Percentiles rank a stretch among this genome's conserved stretches.
Evolutionary conservation across 2,329 filamentous ascomycete species (phyloP).

Genomic region (Sordariomycetes sp.): DNA sequence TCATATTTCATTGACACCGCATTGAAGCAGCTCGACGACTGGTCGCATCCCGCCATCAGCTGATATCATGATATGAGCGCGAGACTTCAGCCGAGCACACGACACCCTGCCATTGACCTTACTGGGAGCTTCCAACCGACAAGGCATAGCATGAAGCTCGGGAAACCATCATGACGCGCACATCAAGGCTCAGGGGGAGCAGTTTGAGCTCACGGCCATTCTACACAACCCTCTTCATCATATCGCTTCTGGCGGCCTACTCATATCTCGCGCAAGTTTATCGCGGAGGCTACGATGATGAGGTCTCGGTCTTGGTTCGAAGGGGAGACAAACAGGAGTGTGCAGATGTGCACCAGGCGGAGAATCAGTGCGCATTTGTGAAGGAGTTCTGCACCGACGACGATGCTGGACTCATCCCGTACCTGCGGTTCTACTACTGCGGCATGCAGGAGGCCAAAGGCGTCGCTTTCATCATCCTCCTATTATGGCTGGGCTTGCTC

Average conservation of each 20-base stretch:
- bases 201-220: constrained; percentile 38
- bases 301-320: constrained; percentile 12
- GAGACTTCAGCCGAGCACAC: too few relatives aligned
- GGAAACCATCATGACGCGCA: too few relatives aligned
- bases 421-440: constrained; percentile 90
- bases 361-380: constrained; percentile 83
- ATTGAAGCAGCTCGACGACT: too few relatives aligned
- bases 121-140: too few relatives aligned
- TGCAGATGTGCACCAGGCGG: constrained; percentile 64
- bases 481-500: constrained; percentile 76
- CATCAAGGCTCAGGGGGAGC: constrained; percentile 14
- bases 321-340: constrained; percentile 45
- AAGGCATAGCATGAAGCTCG: too few relatives aligned
- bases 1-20: too few relatives aligned
- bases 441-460: constrained; percentile 57
- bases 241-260: constrained; percentile 35
- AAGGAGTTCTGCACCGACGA: constrained; percentile 75
- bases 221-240: constrained; percentile 34
- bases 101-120: too few relatives aligned
- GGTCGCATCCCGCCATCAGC: too few relatives aligned
- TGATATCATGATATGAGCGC: too few relatives aligned
- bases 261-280: constrained; percentile 26
- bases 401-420: constrained; percentile 81
- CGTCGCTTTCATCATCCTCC: constrained; percentile 69
- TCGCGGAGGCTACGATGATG: constrained; percentile 4